phyloP scores from a whole-genome alignment of 495 filamentous ascomycete genomes.

The Chaetomium cochliodes region DNA sequence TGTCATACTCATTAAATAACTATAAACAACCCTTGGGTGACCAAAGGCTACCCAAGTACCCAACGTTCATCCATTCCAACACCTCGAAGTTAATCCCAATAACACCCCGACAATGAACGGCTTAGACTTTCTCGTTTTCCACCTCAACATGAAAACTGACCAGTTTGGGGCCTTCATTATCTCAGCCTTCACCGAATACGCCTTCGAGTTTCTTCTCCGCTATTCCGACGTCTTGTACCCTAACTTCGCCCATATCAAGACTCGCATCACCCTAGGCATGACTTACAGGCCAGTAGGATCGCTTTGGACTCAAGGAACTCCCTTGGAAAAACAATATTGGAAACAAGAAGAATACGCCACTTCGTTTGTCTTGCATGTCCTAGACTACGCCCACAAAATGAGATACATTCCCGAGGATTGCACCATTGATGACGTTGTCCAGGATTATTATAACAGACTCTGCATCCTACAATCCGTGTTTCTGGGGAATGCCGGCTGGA shows the following conservation, averaged over 20 bases:
- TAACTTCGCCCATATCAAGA: constrained; percentile 2
- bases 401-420: not conserved
- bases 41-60: not conserved
- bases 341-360: constrained; percentile 14
- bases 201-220: constrained; percentile 1
- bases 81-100: not conserved
- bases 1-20: not conserved
- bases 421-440: not conserved
- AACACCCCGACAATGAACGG: not conserved
- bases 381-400: not conserved
- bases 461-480: constrained; percentile 7
- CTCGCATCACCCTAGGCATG: not conserved
- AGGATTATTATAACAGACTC: not conserved
- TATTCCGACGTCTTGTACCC: constrained; percentile 7
- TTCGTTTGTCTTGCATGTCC: constrained; percentile 1
- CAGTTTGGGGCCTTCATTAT: not conserved
- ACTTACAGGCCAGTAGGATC: not conserved
- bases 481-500: not conserved
- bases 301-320: not conserved
- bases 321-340: not conserved
- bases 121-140: not conserved
- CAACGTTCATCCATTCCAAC: not conserved
- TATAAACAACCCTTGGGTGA: not conserved
- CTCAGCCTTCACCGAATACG: constrained; percentile 12
- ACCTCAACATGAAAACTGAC: not conserved